Percentiles rank a stretch among this genome's conserved stretches.
These are phyloP conservation scores for Talaromyces nanjingensis DNA, from an alignment of 495 filamentous ascomycete species.

Conservation along the genomic window DNA sequence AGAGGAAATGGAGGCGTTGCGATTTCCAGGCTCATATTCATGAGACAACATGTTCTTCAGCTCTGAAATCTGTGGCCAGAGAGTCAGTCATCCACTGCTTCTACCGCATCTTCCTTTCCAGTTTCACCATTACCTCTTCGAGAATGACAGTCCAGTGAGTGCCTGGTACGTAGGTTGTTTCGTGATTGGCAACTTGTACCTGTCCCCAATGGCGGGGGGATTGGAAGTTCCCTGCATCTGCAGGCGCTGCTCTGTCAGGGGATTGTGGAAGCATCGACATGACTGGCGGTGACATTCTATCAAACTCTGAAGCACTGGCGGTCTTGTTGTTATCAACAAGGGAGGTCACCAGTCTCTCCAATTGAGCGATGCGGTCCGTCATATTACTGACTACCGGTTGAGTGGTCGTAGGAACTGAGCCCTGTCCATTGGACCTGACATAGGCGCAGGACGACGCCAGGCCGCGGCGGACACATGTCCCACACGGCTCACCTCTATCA, in stretches of 20 bases:
- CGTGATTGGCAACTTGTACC: constrained; percentile 10
- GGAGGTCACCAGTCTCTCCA: constrained; percentile 17
- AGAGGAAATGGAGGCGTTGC: constrained; percentile 11
- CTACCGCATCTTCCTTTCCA: neutral
- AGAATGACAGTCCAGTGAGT: constrained; percentile 25
- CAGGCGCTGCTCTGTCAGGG: neutral
- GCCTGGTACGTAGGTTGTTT: constrained; percentile 18
- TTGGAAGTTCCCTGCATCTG: neutral
- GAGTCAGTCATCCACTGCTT: neutral
- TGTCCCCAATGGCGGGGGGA: constrained; percentile 9
- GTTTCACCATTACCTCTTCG: constrained; percentile 14
- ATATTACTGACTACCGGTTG: constrained; percentile 19
- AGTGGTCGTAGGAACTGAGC: constrained; percentile 15
- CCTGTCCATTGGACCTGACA: neutral
- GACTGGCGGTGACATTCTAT: neutral
- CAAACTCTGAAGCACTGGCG: neutral
- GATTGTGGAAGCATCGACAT: neutral
- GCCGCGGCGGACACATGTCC: constrained; percentile 22
- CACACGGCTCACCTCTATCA: constrained; percentile 18
- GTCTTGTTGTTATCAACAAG: constrained; percentile 18
- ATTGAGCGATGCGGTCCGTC: constrained; percentile 17
- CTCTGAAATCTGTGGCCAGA: constrained; percentile 58
- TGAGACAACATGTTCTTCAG: constrained; percentile 69
- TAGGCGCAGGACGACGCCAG: constrained; percentile 23
- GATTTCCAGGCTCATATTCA: constrained; percentile 33